Conservation (phyloP, 2,329 filamentous ascomycete species). For the Amauroascus niger region DNA sequence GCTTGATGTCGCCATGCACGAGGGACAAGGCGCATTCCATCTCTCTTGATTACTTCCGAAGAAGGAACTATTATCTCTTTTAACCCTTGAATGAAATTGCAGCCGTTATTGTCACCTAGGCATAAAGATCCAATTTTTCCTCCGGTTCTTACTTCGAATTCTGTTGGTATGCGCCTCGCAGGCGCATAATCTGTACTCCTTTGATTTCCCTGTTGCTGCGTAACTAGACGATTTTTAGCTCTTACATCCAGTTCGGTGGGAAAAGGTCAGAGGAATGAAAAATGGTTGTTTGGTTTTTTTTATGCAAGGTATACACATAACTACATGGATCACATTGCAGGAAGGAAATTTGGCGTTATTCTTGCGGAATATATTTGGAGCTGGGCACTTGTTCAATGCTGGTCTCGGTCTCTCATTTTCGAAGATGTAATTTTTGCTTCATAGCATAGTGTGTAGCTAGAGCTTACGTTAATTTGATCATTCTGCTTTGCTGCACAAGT, state of each 20-base stretch:
- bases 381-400: neutral
- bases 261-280: neutral
- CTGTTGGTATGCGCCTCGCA: neutral
- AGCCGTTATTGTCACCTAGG: neutral
- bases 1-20: slow-evolving; percentile 75
- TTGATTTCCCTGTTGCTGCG: neutral
- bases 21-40: slow-evolving; percentile 97
- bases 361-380: neutral
- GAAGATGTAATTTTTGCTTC: neutral
- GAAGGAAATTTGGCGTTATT: slow-evolving; percentile 4
- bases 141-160: neutral
- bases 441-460: neutral
- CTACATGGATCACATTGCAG: neutral
- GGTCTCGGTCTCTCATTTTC: neutral
- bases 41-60: slow-evolving; percentile 48
- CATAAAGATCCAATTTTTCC: neutral
- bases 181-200: neutral
- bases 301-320: neutral
- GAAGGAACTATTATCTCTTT: neutral
- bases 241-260: slow-evolving; percentile 1
- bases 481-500: no score
- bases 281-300: neutral
- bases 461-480: neutral
- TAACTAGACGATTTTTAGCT: slow-evolving; percentile 4
- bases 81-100: neutral